Evolutionary conservation across 2,329 filamentous ascomycete species (phyloP).

Genomic region (Trichocomaceae sp.): DNA sequence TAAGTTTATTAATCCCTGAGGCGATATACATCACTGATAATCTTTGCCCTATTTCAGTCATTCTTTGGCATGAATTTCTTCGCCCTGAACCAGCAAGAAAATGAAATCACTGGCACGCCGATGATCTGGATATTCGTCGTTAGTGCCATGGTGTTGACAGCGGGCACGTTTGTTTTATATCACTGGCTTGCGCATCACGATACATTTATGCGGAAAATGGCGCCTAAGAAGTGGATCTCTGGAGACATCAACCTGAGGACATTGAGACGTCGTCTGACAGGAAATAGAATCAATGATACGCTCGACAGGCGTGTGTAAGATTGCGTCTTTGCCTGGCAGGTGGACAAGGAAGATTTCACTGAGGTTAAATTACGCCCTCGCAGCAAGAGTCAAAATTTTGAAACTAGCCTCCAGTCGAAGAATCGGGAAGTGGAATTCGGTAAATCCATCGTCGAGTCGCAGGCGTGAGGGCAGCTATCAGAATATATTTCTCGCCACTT

Average conservation of each 20-base stretch:
- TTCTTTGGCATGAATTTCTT: conserved; percentile 42
- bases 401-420: background rate
- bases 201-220: conserved; percentile 23
- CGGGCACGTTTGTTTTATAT: conserved; percentile 23
- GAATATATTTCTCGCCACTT: conserved; percentile 13
- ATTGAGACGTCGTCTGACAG: conserved; percentile 3
- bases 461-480: conserved; percentile 21
- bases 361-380: too few species aligned
- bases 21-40: background rate
- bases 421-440: conserved; percentile 16
- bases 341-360: too few species aligned
- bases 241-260: conserved; percentile 4
- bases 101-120: conserved; percentile 25
- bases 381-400: background rate
- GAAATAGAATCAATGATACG: conserved; percentile 3
- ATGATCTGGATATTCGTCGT: conserved; percentile 38
- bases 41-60: conserved; percentile 19
- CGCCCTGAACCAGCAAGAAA: conserved; percentile 24
- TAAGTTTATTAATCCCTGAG: background rate
- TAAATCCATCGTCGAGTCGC: conserved; percentile 21
- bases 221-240: conserved; percentile 4
- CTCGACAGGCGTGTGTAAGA: background rate
- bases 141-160: conserved; percentile 25
- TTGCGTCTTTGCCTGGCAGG: too few species aligned
- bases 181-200: conserved; percentile 14